These are phyloP conservation scores for Chloris gayana DNA, from an alignment of 176 grass and related monocot genomes.

Conservation along the genomic window DNA sequence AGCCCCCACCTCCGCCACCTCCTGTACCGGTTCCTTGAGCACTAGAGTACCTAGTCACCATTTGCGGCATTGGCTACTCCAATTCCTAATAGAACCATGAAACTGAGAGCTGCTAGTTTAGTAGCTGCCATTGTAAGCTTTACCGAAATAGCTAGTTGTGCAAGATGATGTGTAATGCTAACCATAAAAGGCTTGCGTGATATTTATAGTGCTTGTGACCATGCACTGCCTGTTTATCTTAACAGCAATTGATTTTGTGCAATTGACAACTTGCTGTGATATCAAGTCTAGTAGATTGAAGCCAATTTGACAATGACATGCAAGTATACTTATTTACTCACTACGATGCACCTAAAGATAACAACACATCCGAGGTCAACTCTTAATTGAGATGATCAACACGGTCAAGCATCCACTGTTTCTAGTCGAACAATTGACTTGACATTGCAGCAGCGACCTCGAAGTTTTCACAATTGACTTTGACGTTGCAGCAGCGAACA, in stretches of 20 bases:
- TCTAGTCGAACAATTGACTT: neutral
- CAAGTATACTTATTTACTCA: neutral
- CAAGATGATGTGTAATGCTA: neutral
- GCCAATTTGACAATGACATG: neutral
- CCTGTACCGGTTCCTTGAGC: neutral
- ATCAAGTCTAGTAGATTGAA: neutral
- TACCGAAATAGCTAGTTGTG: neutral
- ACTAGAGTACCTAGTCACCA: slow-evolving; percentile 30
- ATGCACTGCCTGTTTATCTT: neutral
- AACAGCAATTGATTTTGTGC: neutral
- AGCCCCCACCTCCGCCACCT: neutral
- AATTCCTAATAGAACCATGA: slow-evolving; percentile 23
- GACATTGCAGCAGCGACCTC: neutral
- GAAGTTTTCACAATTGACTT: neutral
- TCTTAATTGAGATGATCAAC: too few species aligned
- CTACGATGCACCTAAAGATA: neutral
- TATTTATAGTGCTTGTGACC: slow-evolving; percentile 26
- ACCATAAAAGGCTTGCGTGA: neutral
- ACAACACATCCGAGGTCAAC: too few species aligned
- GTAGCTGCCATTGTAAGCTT: slow-evolving; percentile 15
- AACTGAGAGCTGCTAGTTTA: neutral
- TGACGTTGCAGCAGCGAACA: neutral
- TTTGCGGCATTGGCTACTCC: slow-evolving; percentile 19
- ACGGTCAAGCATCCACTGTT: neutral
- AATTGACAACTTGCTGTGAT: neutral